Conservation (phyloP, 345 rosid species). For the Cochlearia excelsa region DNA sequence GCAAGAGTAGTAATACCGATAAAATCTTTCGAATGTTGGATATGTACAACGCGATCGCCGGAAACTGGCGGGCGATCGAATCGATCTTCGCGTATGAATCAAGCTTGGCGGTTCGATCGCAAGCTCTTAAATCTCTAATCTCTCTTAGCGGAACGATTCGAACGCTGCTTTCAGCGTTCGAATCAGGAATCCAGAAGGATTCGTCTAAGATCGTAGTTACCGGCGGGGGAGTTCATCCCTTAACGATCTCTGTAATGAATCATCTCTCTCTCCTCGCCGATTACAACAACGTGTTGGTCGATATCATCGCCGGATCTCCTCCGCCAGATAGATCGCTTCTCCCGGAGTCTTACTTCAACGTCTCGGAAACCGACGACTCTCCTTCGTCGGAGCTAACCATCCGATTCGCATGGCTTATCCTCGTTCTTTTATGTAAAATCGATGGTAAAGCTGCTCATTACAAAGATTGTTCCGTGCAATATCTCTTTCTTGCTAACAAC, state of each 20-base stretch:
- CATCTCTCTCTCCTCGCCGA: constrained; percentile 58
- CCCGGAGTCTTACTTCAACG: constrained; percentile 46
- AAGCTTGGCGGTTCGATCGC: constrained; percentile 42
- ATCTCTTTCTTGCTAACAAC: constrained; percentile 72
- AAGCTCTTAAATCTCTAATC: constrained; percentile 50
- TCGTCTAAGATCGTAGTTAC: constrained; percentile 42
- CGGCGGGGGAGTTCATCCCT: constrained; percentile 56
- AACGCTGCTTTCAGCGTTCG: constrained; percentile 44
- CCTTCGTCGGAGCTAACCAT: constrained; percentile 39
- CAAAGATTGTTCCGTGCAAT: constrained; percentile 52
- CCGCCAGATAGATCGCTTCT: constrained; percentile 36
- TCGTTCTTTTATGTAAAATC: constrained; percentile 63
- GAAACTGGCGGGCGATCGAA: constrained; percentile 57
- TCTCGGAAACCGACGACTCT: constrained; percentile 30
- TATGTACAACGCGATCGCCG: constrained; percentile 55
- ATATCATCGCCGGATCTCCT: constrained; percentile 51
- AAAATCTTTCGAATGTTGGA: constrained; percentile 66
- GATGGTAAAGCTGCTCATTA: constrained; percentile 57
- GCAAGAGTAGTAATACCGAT: constrained; percentile 42
- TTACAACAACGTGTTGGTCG: constrained; percentile 52
- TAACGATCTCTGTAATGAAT: constrained; percentile 49
- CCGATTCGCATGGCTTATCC: constrained; percentile 57
- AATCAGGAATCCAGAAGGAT: constrained; percentile 50
- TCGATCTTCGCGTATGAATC: constrained; percentile 57
- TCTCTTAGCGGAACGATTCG: constrained; percentile 50